phyloP scores from a whole-genome alignment of 208 protist genomes.

The Crithidia acanthocephali region DNA sequence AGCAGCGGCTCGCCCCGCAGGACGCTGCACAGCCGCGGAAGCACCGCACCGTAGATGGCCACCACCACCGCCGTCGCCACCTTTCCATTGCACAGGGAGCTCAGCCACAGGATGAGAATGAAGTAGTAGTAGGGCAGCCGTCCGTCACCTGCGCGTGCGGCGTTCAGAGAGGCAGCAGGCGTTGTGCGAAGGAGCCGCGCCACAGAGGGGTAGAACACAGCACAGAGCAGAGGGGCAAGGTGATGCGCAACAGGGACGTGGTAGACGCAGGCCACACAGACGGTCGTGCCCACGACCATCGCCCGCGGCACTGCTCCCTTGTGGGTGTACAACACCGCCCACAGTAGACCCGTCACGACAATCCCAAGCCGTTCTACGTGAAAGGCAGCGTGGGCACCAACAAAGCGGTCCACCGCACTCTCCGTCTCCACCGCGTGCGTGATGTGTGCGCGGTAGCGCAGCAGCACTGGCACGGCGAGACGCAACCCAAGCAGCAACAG shows the following conservation, averaged over 20 bases:
- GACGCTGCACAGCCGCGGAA: slow-evolving; percentile 32
- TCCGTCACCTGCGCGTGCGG: neutral
- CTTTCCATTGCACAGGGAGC: slow-evolving; percentile 59
- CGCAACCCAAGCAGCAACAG: slow-evolving; percentile 35
- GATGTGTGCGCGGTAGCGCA: slow-evolving; percentile 59
- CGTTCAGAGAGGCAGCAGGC: neutral
- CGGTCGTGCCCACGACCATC: slow-evolving; percentile 6
- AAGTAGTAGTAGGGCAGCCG: slow-evolving; percentile 40
- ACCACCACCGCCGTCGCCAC: slow-evolving; percentile 43
- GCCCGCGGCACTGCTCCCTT: neutral
- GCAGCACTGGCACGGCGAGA: slow-evolving; percentile 37
- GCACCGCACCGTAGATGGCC: slow-evolving; percentile 41
- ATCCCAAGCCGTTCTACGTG: slow-evolving; percentile 36
- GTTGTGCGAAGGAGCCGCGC: neutral
- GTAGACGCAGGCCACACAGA: slow-evolving; percentile 33
- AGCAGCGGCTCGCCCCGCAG: slow-evolving; percentile 14
- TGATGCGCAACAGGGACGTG: slow-evolving; percentile 56
- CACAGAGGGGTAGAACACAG: slow-evolving; percentile 2
- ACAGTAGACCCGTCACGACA: slow-evolving; percentile 21
- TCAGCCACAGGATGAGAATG: slow-evolving; percentile 51
- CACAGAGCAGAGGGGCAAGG: slow-evolving; percentile 39
- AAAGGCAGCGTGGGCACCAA: slow-evolving; percentile 12
- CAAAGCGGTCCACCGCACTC: slow-evolving; percentile 37
- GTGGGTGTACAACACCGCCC: slow-evolving; percentile 15
- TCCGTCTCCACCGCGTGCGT: slow-evolving; percentile 51